Conservation (phyloP, 1,284 basidiomycete genomes). For the Ceratobasidium sp. region DNA sequence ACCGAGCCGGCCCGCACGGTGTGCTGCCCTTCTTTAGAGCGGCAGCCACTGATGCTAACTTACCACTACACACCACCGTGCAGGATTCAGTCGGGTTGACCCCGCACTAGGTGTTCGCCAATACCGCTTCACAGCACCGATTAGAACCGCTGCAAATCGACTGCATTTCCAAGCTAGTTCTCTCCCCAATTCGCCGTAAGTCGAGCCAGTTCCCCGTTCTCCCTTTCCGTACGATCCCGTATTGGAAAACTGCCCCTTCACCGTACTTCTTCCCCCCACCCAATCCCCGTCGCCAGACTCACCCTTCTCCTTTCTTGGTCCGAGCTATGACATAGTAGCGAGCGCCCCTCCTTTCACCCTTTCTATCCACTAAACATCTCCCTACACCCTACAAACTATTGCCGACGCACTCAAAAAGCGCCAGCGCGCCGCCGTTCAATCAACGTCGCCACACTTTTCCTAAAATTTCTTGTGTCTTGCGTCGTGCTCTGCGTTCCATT, state of each 20-base stretch:
- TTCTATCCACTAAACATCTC: slow-evolving; percentile 26
- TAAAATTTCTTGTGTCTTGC: slow-evolving; percentile 9
- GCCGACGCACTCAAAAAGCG: slow-evolving; percentile 42
- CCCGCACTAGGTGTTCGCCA: slow-evolving; percentile 34
- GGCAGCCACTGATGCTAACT: slow-evolving; percentile 43
- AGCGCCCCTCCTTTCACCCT: slow-evolving; percentile 39
- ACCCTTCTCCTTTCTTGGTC: slow-evolving; percentile 41
- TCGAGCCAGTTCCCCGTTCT: slow-evolving; percentile 36
- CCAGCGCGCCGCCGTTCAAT: slow-evolving; percentile 21
- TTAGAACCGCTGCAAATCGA: slow-evolving; percentile 43
- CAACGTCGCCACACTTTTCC: background rate
- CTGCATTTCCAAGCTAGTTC: slow-evolving; percentile 36
- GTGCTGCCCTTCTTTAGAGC: slow-evolving; percentile 37
- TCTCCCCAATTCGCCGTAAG: slow-evolving; percentile 33
- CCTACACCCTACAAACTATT: slow-evolving; percentile 37
- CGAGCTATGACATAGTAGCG: slow-evolving; percentile 35
- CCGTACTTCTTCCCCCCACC: slow-evolving; percentile 34
- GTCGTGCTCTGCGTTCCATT: slow-evolving; percentile 7
- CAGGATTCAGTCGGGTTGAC: slow-evolving; percentile 23
- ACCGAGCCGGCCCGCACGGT: slow-evolving; percentile 26
- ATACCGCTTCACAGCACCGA: slow-evolving; percentile 41
- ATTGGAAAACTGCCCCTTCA: slow-evolving; percentile 27
- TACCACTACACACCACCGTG: slow-evolving; percentile 32
- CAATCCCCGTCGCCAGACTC: slow-evolving; percentile 8
- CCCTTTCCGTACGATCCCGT: slow-evolving; percentile 34